A percentile compares a stretch with the other conserved stretches of the same genome.
Conservation (phyloP, 331 rosid species). For the Acacia concinna region DNA sequence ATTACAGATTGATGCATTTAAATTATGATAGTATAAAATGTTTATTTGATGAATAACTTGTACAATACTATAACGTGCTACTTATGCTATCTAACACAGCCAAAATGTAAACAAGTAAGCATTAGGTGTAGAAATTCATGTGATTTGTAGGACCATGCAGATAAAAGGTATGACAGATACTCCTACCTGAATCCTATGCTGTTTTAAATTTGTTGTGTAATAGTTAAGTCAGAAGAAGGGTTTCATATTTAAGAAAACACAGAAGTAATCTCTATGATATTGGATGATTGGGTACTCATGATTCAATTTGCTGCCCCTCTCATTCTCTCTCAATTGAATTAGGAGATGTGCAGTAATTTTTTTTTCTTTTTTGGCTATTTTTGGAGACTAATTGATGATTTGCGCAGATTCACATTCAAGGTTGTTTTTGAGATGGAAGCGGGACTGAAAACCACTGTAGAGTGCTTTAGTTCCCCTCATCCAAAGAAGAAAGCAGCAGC, state of each 20-base stretch:
- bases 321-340: slow-evolving; percentile 8
- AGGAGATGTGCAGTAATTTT: slow-evolving; percentile 2
- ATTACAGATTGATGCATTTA: background rate
- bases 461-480: slow-evolving; percentile 59
- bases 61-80: background rate
- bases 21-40: background rate
- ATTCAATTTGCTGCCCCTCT: background rate
- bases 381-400: slow-evolving; percentile 12
- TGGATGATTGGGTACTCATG: background rate
- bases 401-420: slow-evolving; percentile 65
- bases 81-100: background rate
- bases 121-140: background rate
- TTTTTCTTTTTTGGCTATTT: background rate
- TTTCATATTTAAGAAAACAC: background rate
- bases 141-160: background rate
- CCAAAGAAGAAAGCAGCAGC: slow-evolving; percentile 59
- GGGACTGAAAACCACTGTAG: slow-evolving; percentile 34
- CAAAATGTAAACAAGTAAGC: background rate
- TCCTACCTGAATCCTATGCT: background rate
- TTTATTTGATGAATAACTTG: background rate
- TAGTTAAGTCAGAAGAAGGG: background rate
- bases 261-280: background rate
- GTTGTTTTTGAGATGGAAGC: slow-evolving; percentile 47
- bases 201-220: background rate
- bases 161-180: background rate